Evolutionary conservation across 768 basidiomycete species (phyloP).

Genomic region (Melanogaster broomeanus): DNA sequence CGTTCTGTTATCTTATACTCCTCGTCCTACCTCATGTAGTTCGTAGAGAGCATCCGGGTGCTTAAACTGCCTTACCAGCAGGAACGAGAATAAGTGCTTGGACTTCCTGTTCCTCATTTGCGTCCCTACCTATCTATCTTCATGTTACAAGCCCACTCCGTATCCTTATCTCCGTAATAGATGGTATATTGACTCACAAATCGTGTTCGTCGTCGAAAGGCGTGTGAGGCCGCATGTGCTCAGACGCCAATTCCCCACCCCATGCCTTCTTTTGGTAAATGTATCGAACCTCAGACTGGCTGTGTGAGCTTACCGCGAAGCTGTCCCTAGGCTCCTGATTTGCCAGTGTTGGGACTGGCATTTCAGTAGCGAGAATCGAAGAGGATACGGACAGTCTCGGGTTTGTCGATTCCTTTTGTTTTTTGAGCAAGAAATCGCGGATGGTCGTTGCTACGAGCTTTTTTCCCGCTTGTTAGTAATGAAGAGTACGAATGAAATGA

Average conservation of each 20-base stretch:
- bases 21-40: conserved; percentile 5
- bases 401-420: conserved; percentile 29
- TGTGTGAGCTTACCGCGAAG: conserved; percentile 28
- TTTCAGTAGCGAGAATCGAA: conserved; percentile 28
- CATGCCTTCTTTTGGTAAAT: conserved; percentile 34
- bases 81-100: conserved; percentile 23
- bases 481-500: not conserved
- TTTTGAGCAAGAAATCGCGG: conserved; percentile 70
- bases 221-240: conserved; percentile 37
- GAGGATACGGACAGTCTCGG: conserved; percentile 24
- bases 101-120: not conserved
- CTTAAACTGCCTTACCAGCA: conserved; percentile 35
- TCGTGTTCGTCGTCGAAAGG: conserved; percentile 44
- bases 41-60: conserved; percentile 56
- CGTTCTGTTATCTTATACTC: conserved; percentile 10
- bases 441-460: conserved; percentile 67
- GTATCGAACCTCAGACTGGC: conserved; percentile 26
- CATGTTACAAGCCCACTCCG: not conserved
- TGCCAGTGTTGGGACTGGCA: conserved; percentile 29
- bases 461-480: conserved; percentile 5
- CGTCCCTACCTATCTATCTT: not conserved
- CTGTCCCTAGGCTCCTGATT: conserved; percentile 33
- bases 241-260: conserved; percentile 37
- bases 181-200: conserved; percentile 25
- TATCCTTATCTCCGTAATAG: not conserved